A percentile compares a stretch with the other conserved stretches of the same genome.
phyloP scores from a whole-genome alignment of 495 filamentous ascomycete species.

The Penicillium ochrochloron region DNA sequence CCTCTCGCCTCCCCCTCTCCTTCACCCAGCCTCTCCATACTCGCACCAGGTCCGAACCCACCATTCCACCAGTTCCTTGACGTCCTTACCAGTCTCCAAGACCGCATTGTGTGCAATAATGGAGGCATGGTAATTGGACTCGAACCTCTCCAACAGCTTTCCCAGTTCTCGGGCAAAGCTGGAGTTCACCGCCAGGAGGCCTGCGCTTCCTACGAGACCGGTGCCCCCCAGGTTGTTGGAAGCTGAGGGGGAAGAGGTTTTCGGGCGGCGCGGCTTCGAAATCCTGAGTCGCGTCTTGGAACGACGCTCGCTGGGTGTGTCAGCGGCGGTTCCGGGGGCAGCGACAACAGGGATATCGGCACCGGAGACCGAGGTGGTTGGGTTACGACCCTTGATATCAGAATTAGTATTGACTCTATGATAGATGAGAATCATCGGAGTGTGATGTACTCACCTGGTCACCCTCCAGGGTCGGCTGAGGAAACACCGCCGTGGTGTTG shows the following conservation, averaged over 20 bases:
- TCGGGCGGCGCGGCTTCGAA: background rate
- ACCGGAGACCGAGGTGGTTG: background rate
- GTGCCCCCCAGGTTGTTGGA: slow-evolving; percentile 16
- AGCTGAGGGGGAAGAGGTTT: background rate
- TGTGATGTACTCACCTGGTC: background rate
- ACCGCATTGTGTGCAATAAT: slow-evolving; percentile 17
- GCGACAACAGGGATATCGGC: background rate
- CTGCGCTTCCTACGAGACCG: too few species aligned
- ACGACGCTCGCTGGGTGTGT: background rate
- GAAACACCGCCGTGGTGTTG: background rate
- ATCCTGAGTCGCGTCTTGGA: background rate
- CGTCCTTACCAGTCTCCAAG: slow-evolving; percentile 19
- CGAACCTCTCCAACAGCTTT: slow-evolving; percentile 21
- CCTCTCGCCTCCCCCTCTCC: background rate
- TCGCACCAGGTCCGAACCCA: slow-evolving; percentile 24
- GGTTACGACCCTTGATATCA: background rate
- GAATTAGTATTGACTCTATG: background rate
- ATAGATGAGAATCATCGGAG: background rate
- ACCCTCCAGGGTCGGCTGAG: background rate
- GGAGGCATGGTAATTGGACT: slow-evolving; percentile 13
- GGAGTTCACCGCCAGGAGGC: slow-evolving; percentile 15
- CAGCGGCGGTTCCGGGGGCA: background rate
- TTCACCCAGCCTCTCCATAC: background rate
- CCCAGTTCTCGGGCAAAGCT: slow-evolving; percentile 24
- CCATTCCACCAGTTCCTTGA: slow-evolving; percentile 16